Evolutionary conservation across 2,329 filamentous ascomycete species (phyloP), one percentile per base, ranked within the genome.

Genomic region (Aspergillus sp.): DNA sequence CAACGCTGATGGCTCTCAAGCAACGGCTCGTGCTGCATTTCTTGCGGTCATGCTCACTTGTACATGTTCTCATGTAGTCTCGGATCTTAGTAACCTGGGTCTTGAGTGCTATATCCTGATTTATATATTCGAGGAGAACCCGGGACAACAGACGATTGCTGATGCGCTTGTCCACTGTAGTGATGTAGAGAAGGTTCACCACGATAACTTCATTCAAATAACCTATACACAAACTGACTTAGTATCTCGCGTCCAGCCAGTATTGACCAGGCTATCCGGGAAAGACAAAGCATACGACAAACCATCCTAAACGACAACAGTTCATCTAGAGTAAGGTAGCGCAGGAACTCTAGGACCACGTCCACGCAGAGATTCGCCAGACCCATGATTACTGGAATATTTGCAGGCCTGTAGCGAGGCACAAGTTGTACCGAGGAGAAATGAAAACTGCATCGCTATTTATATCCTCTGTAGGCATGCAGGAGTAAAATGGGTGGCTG

Each of bases 261-360:
- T 5, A 19, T 42, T 1, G 39, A 19, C 39, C 0, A 19, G 7
- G 11, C 17, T 8, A 1, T 42, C 2, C 8, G 25, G 48, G 27
- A 13, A 38, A n/a, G 41, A 32, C 11, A 19, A 8, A 38, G 1
- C 57, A 54, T 54, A 59, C 57, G 42, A 15, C 57, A 54, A 19
- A 54, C 41, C 19, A 41, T 41, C 21, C 57, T 41, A 13, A 59
- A 1, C 6, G n/a, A 17, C 27, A 59, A 21, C 15, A 59, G 27
- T 11, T 54, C 57, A 15, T 21, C 38, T 5, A 49, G 8, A 11
- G 10, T 11, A 1, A 54, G 32, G 8, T 21, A 54, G 5, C 50
- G 6, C 4, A 58, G 25, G 17, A 38, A 25, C 17, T 7, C 3
- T 10, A 54, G 17, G 2, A 59, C 21, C 10, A 36, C 36, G 13